phyloP scores from a whole-genome alignment of 1,284 basidiomycete species.

The Hemileia vastatrix region DNA sequence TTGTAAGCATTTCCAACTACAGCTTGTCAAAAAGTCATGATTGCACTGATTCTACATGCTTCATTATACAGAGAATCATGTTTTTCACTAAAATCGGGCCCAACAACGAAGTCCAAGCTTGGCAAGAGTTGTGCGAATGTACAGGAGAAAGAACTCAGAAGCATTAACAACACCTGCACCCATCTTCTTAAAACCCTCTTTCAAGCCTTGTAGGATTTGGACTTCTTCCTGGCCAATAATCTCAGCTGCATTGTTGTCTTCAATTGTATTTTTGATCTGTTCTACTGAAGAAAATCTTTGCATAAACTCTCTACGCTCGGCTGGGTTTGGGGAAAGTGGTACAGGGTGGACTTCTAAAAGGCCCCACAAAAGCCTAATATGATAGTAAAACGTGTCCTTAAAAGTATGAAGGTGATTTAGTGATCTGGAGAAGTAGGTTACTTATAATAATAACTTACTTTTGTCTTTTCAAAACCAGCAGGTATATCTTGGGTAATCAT shows the following conservation, averaged over 20 bases:
- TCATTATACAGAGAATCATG: constrained; percentile 1
- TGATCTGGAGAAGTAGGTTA: too few relatives aligned
- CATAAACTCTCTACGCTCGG: not conserved
- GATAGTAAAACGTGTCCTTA: not conserved
- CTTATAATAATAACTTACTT: too few relatives aligned
- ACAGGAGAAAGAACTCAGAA: not conserved
- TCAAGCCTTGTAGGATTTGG: not conserved
- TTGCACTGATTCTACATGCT: not conserved
- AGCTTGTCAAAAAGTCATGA: not conserved
- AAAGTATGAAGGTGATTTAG: too few relatives aligned
- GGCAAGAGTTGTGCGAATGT: not conserved
- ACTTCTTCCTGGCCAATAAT: not conserved
- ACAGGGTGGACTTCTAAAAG: not conserved
- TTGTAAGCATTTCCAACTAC: not conserved
- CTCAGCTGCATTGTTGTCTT: not conserved
- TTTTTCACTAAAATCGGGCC: not conserved
- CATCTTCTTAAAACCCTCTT: not conserved
- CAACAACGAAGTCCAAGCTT: not conserved
- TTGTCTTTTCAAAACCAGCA: too few relatives aligned
- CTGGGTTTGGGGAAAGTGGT: not conserved
- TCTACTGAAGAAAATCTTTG: not conserved
- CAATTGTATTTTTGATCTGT: not conserved
- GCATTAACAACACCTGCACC: not conserved
- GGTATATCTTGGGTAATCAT: too few relatives aligned
- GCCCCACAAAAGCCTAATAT: not conserved